Conservation (phyloP, 305 asterid species). For the Solanum hybrid region DNA sequence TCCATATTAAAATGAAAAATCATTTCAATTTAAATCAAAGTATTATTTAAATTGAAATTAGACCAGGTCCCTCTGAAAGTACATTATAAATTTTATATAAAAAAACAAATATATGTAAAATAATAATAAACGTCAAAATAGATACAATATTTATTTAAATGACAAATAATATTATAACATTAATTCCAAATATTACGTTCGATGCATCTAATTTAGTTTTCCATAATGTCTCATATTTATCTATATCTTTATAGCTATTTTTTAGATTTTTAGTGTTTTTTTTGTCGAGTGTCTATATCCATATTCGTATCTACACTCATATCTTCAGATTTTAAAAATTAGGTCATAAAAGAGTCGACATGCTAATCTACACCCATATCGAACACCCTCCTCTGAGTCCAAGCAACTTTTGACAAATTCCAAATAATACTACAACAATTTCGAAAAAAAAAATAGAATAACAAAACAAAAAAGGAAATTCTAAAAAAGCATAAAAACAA, state of each 20-base stretch:
- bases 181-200: neutral
- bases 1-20: neutral
- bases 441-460: too few species aligned
- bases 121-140: neutral
- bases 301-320: neutral
- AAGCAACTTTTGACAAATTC: neutral
- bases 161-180: neutral
- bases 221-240: neutral
- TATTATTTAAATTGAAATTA: too few species aligned
- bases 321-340: too few species aligned
- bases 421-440: neutral
- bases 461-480: neutral
- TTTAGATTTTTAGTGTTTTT: neutral
- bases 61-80: neutral
- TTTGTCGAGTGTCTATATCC: neutral
- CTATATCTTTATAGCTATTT: neutral
- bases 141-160: neutral
- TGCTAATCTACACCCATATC: neutral
- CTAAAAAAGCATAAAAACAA: neutral
- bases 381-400: neutral
- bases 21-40: neutral
- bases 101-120: too few species aligned
- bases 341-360: neutral
- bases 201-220: too few species aligned
- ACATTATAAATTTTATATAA: too few species aligned